Conservation (phyloP, 2,329 filamentous ascomycete genomes). For the Penicillium sp. region DNA sequence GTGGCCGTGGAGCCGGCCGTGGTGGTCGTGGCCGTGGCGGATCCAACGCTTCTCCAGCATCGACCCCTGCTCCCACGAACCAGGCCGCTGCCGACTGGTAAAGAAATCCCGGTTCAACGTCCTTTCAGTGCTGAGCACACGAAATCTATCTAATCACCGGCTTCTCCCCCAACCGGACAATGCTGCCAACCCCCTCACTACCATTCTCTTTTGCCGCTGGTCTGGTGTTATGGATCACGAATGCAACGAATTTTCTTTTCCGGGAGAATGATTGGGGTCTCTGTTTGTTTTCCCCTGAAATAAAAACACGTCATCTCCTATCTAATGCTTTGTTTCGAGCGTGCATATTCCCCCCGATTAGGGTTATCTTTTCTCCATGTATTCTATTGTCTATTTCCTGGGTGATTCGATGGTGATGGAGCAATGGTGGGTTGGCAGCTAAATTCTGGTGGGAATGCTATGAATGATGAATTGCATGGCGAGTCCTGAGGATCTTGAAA, state of each 20-base stretch:
- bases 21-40: slow-evolving; percentile 36
- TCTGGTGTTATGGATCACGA: slow-evolving; percentile 44
- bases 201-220: slow-evolving; percentile 23
- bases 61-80: slow-evolving; percentile 17
- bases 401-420: slow-evolving; percentile 8
- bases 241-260: slow-evolving; percentile 41
- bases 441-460: slow-evolving; percentile 7
- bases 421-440: slow-evolving; percentile 16
- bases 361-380: slow-evolving; percentile 26
- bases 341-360: slow-evolving; percentile 39
- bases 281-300: slow-evolving; percentile 13
- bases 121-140: background rate
- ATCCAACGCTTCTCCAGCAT: slow-evolving; percentile 31
- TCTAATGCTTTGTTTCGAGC: slow-evolving; percentile 42
- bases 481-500: background rate
- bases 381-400: slow-evolving; percentile 29
- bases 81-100: background rate
- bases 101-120: background rate
- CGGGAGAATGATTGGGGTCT: slow-evolving; percentile 14
- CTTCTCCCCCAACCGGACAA: slow-evolving; percentile 1
- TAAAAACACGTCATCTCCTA: slow-evolving; percentile 37
- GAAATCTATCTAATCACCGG: background rate
- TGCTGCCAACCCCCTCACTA: slow-evolving; percentile 12
- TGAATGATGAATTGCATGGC: background rate
- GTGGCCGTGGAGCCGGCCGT: slow-evolving; percentile 22